Base-by-base conservation (phyloP, 495 filamentous ascomycete genomes). In the Aspergillus hancockii region DNA sequence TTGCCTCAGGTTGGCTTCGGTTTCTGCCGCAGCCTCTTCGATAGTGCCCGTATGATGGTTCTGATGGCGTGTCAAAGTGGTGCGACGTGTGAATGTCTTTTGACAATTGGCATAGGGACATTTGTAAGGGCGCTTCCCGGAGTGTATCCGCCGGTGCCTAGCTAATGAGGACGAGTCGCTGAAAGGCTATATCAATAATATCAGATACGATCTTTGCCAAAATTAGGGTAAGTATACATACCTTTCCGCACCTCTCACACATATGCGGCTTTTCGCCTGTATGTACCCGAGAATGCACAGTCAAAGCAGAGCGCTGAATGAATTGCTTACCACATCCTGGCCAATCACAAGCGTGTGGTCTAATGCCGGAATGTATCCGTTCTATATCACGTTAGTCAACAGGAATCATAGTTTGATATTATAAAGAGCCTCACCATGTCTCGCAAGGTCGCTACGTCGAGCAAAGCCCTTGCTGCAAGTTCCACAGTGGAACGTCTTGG, bases 201-300 rank as follows among this genome's bases (percentile, higher is more conserved):
- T 21, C 4, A 31, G 32, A 40, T 25, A n/a, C 16, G 51, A 40
- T 25, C 19, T 14, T 18, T 41, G 14, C 2, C 38, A 16, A 53
- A 23, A 14, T n/a, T 6, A 9, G 41, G 30, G 16, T 16, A 47
- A 23, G 31, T 5, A 54, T 49, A 58, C 66, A 60, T 83, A 97
- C 93, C 87, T 98, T 98, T 69, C 92, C 90, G 73, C 94, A 98
- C 61, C 90, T 82, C 75, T 98, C 95, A 70, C 94, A 98, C 88
- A 93, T 92, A 67, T 98, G 94, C 8, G 94, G 94, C 71, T 98
- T 98, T 73, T 98, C 94, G 47, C 94, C 94, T 2, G 94, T 98
- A 66, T 98, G 94, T 32, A 98, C 94, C 52, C 94, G 88, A 61
- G 88, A 85, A 72, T 98, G 94, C 4, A 98, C 94, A 1, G 94